phyloP scores from a whole-genome alignment of 2,329 filamentous ascomycete genomes.

The Aspergillus unguis region DNA sequence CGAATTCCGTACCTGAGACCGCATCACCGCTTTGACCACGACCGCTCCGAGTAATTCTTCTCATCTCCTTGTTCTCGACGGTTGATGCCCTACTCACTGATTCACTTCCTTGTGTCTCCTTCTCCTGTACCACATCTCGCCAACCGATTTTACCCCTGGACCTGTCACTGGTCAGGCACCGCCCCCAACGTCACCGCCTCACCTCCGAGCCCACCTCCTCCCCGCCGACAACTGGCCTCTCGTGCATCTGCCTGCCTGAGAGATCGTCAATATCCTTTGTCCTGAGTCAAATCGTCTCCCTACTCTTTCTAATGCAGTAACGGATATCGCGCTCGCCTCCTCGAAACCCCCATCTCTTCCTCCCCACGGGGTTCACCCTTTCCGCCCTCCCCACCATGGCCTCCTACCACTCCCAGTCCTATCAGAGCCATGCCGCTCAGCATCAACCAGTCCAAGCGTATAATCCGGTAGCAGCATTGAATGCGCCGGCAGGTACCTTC shows the following conservation, averaged over 20 bases:
- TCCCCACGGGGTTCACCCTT: conserved; percentile 26
- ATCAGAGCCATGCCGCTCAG: conserved; percentile 29
- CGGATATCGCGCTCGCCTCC: conserved; percentile 16
- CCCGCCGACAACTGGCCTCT: conserved; percentile 26
- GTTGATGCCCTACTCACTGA: background rate
- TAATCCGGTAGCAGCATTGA: conserved; percentile 35
- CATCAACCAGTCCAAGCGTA: conserved; percentile 31
- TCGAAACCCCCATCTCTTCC: conserved; percentile 11
- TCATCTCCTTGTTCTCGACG: conserved; percentile 5
- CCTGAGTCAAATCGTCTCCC: background rate
- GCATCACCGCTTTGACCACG: conserved; percentile 11
- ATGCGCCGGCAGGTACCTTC: conserved; percentile 75
- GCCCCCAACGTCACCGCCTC: conserved; percentile 16
- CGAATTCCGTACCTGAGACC: conserved; percentile 8
- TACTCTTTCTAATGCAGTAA: conserved; percentile 22
- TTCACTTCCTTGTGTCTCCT: background rate
- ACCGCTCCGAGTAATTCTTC: background rate
- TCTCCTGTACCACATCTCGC: background rate
- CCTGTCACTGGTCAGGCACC: conserved; percentile 13
- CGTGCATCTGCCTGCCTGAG: background rate
- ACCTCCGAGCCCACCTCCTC: conserved; percentile 11
- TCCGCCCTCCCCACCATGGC: conserved; percentile 29
- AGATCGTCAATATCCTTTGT: background rate
- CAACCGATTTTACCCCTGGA: conserved; percentile 8
- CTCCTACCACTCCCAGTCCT: conserved; percentile 29